Conservation (phyloP, 2,329 filamentous ascomycete species). For the Colletotrichum theobromicola region DNA sequence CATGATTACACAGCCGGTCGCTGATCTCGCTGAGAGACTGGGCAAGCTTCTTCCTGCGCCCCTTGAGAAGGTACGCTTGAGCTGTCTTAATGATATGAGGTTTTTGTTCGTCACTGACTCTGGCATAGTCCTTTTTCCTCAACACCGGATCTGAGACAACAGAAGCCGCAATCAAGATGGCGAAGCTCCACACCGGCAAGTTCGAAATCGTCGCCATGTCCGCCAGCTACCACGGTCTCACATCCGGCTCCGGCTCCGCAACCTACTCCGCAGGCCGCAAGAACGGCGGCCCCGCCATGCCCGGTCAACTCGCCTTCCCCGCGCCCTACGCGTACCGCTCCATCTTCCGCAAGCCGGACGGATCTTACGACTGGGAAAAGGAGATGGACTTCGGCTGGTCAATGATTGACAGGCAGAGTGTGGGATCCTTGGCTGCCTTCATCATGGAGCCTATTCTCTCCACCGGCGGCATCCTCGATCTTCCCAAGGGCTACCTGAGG, state of each 20-base stretch:
- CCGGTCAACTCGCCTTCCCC: constrained; percentile 63
- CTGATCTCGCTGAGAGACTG: constrained; percentile 56
- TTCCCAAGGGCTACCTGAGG: constrained; percentile 60
- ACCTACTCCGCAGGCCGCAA: constrained; percentile 59
- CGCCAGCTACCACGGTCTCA: constrained; percentile 67
- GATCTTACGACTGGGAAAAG: constrained; percentile 68
- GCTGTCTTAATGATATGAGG: neutral
- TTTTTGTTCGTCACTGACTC: neutral
- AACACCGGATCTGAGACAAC: constrained; percentile 60
- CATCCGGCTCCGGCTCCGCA: constrained; percentile 54
- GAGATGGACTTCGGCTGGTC: constrained; percentile 68
- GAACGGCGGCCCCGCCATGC: constrained; percentile 50
- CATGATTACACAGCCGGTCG: constrained; percentile 61
- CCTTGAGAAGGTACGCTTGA: constrained; percentile 43
- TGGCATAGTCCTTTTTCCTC: constrained; percentile 52
- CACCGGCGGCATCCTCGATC: constrained; percentile 59
- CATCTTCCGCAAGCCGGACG: constrained; percentile 62
- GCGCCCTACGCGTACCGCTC: constrained; percentile 67
- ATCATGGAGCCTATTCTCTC: constrained; percentile 67
- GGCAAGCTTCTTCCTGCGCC: constrained; percentile 48
- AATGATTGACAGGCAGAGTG: constrained; percentile 63
- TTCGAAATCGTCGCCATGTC: constrained; percentile 67
- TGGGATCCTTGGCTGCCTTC: constrained; percentile 66
- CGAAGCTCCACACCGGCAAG: constrained; percentile 66
- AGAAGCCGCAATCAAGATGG: constrained; percentile 68